A percentile compares a stretch with the other conserved stretches of the same genome.
Evolutionary conservation across 148 eudicot genomes (phyloP).

Genomic region (Rhododendron ovatum): DNA sequence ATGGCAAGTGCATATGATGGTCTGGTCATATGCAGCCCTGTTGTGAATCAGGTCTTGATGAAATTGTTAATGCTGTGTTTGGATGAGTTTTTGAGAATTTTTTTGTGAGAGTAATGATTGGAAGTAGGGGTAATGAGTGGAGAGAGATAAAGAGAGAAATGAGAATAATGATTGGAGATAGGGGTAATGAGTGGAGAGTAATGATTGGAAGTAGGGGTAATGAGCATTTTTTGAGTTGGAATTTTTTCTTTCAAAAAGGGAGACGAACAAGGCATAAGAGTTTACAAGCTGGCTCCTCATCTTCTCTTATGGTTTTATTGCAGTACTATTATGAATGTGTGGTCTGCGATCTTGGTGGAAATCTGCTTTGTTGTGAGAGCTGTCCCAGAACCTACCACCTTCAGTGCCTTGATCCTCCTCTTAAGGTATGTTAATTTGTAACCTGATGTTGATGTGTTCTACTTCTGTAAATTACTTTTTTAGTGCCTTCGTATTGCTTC

Average conservation of each 20-base stretch:
- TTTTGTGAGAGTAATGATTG: too few species aligned
- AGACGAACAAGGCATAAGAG: not conserved
- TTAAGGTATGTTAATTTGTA: conserved; percentile 53
- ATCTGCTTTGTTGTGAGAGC: conserved; percentile 83
- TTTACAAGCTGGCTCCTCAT: conserved; percentile 11
- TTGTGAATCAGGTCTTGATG: not conserved
- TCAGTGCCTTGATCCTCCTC: conserved; percentile 90
- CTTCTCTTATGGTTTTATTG: conserved; percentile 29
- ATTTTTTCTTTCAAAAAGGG: too few species aligned
- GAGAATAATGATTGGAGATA: too few species aligned
- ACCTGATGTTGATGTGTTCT: not conserved
- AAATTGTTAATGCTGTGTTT: not conserved
- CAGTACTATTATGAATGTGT: conserved; percentile 90
- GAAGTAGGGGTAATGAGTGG: too few species aligned
- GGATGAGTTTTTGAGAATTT: too few species aligned
- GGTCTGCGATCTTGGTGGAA: conserved; percentile 89
- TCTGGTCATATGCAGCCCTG: not conserved
- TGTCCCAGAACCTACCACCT: conserved; percentile 93
- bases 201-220: too few species aligned
- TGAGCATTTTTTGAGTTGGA: too few species aligned
- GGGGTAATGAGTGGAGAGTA: too few species aligned
- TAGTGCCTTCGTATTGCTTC: conserved; percentile 1
- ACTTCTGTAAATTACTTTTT: not conserved
- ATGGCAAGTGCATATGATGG: not conserved
- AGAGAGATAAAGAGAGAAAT: too few species aligned